Conservation (phyloP, 495 filamentous ascomycete species). For the Friedmanniomyces endolithicus region DNA sequence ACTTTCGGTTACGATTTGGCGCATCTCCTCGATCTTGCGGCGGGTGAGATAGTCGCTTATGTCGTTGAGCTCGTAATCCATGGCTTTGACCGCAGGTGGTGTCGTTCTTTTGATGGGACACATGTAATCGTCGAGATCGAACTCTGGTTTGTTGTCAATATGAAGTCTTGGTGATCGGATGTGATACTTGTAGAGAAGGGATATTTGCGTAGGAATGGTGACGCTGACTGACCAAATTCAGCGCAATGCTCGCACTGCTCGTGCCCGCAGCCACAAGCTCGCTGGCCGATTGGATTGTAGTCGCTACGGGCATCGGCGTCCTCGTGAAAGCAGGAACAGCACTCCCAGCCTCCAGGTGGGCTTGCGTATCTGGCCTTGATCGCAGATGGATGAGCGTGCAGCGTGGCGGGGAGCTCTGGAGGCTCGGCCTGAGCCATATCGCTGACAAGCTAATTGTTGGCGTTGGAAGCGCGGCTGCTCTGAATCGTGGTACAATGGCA, state of each 20-base stretch:
- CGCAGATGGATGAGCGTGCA: too few species aligned
- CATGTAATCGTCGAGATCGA: too few species aligned
- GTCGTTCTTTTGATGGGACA: conserved; percentile 30
- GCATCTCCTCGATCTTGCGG: conserved; percentile 44
- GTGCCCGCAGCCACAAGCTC: background rate
- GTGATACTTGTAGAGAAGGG: too few species aligned
- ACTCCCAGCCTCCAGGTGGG: background rate
- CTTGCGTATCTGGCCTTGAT: background rate
- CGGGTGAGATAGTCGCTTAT: conserved; percentile 42
- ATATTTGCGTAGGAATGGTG: too few species aligned
- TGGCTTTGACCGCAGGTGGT: conserved; percentile 31
- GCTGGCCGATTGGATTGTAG: background rate
- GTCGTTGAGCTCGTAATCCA: conserved; percentile 34
- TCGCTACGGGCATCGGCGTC: background rate
- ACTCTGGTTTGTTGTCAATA: too few species aligned
- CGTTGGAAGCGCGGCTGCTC: too few species aligned
- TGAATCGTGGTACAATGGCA: too few species aligned
- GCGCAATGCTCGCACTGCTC: background rate
- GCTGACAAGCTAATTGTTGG: too few species aligned
- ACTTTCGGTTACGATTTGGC: conserved; percentile 38
- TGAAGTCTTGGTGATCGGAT: too few species aligned
- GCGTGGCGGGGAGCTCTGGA: too few species aligned
- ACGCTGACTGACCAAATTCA: background rate
- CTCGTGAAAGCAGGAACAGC: background rate
- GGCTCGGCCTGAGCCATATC: too few species aligned